phyloP scores from a whole-genome alignment of 2,329 filamentous ascomycete species.

The Emmonsia crescens region DNA sequence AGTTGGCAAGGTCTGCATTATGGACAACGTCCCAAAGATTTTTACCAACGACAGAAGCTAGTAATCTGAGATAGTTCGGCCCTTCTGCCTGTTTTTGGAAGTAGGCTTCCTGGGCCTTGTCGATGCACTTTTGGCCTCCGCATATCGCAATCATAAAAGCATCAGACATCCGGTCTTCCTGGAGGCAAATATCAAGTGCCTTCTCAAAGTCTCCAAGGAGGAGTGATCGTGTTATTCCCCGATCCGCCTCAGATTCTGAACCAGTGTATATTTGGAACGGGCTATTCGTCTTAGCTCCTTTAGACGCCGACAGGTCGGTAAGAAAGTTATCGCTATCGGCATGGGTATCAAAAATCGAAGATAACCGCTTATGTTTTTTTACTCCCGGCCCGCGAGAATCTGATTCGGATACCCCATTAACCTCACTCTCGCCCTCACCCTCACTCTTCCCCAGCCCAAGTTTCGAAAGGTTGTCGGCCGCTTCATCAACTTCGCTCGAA shows the following conservation, averaged over 20 bases:
- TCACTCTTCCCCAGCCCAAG: conserved; percentile 31
- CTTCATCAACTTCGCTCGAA: conserved; percentile 47
- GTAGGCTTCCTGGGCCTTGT: conserved; percentile 88
- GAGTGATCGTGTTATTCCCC: conserved; percentile 73
- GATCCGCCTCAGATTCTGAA: conserved; percentile 73
- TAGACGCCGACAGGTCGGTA: conserved; percentile 71
- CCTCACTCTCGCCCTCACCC: conserved; percentile 5
- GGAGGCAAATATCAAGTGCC: conserved; percentile 77
- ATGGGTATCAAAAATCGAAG: conserved; percentile 69
- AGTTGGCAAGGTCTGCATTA: conserved; percentile 83
- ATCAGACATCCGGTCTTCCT: conserved; percentile 83
- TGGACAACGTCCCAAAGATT: conserved; percentile 97
- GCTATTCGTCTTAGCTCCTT: conserved; percentile 84
- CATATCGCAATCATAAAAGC: conserved; percentile 98
- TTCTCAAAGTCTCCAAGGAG: conserved; percentile 85
- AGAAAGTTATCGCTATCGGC: conserved; percentile 76
- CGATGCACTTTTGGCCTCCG: conserved; percentile 82
- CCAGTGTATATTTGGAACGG: conserved; percentile 85
- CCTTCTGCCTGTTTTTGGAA: conserved; percentile 69
- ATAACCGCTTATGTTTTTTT: conserved; percentile 53
- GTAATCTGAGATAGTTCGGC: conserved; percentile 82
- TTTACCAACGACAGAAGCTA: conserved; percentile 87
- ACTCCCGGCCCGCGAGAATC: conserved; percentile 36
- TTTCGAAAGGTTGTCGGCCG: conserved; percentile 33
- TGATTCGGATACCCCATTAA: conserved; percentile 38